These are phyloP conservation scores for Neurospora discreta DNA, from an alignment of 495 filamentous ascomycete species.

Conservation along the genomic window DNA sequence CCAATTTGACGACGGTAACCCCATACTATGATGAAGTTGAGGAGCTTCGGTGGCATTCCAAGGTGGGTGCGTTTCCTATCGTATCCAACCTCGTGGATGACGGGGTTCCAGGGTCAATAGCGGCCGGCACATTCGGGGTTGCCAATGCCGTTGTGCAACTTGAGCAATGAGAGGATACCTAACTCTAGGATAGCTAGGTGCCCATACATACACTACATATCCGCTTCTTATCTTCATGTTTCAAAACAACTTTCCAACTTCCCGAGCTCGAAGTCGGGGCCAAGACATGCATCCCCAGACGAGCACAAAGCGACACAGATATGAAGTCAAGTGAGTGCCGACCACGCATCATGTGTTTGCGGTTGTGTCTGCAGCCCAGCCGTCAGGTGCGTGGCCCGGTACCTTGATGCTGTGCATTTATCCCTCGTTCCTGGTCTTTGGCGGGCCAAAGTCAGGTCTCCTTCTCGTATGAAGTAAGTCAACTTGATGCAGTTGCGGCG, in stretches of 20 bases:
- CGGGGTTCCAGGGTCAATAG: neutral
- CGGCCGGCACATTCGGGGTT: neutral
- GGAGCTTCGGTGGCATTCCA: neutral
- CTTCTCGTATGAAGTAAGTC: neutral
- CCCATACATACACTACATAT: neutral
- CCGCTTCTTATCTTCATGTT: neutral
- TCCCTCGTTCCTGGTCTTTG: neutral
- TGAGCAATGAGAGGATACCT: neutral
- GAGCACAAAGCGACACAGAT: neutral
- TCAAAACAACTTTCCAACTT: neutral
- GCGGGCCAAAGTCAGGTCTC: neutral
- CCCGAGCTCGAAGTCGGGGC: neutral
- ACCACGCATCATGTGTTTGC: neutral
- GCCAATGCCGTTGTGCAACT: neutral
- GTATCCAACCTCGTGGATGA: neutral
- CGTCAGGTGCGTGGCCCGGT: neutral
- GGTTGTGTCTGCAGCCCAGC: neutral
- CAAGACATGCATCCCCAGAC: neutral
- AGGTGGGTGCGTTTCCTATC: neutral
- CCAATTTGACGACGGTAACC: neutral
- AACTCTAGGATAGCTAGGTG: too few relatives aligned
- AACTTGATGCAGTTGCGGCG: neutral
- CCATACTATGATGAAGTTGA: neutral
- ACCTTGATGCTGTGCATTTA: neutral
- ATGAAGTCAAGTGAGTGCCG: neutral